phyloP scores from a whole-genome alignment of 1,284 basidiomycete species.

The Cutaneotrichosporon daszewskae region DNA sequence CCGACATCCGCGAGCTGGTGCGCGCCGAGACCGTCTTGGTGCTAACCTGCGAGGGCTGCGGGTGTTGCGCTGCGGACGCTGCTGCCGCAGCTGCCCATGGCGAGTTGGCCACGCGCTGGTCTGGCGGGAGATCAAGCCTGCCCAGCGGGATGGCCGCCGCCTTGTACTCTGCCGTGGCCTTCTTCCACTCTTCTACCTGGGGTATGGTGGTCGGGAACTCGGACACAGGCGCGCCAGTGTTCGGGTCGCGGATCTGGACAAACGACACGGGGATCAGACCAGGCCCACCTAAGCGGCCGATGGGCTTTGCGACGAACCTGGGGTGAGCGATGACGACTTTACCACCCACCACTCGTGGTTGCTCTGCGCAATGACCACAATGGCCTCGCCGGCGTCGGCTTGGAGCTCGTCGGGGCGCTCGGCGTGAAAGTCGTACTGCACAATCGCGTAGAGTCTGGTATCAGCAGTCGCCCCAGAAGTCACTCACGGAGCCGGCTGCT shows the following conservation, averaged over 20 bases:
- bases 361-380: slow-evolving; percentile 59
- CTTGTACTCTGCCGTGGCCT: slow-evolving; percentile 89
- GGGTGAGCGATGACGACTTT: background rate
- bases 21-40: background rate
- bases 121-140: slow-evolving; percentile 64
- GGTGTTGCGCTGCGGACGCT: slow-evolving; percentile 2
- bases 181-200: slow-evolving; percentile 96
- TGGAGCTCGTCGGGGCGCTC: slow-evolving; percentile 95
- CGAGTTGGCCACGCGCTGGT: slow-evolving; percentile 38
- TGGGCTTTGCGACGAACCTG: slow-evolving; percentile 73
- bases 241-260: slow-evolving; percentile 89
- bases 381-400: slow-evolving; percentile 85
- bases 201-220: slow-evolving; percentile 76
- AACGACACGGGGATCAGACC: slow-evolving; percentile 95
- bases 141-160: slow-evolving; percentile 92
- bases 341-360: slow-evolving; percentile 49
- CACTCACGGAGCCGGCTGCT: slow-evolving; percentile 20
- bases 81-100: slow-evolving; percentile 30
- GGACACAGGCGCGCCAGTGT: slow-evolving; percentile 64
- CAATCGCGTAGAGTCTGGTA: slow-evolving; percentile 68
- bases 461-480: background rate
- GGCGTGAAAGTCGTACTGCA: slow-evolving; percentile 90
- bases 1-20: slow-evolving; percentile 1
- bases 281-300: slow-evolving; percentile 86
- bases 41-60: background rate